phyloP scores from a whole-genome alignment of 495 filamentous ascomycete species.

The Aspergillus incahuasiensis region DNA sequence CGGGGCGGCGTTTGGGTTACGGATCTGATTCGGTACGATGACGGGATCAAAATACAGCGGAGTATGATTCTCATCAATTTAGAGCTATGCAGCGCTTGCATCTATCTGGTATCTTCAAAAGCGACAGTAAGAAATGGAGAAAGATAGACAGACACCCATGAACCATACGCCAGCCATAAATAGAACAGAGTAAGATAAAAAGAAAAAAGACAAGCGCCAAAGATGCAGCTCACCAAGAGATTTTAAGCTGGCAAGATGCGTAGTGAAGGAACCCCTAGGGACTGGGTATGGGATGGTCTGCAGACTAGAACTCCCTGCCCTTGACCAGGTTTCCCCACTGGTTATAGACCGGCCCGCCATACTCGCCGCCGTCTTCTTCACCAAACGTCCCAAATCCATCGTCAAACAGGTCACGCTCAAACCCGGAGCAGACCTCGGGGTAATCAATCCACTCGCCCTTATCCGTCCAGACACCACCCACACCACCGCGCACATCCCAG shows the following conservation, averaged over 20 bases:
- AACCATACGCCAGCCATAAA: conserved; percentile 8
- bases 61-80: conserved; percentile 1
- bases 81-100: not conserved
- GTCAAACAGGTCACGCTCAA: conserved; percentile 48
- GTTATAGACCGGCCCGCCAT: conserved; percentile 54
- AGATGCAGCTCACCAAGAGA: not conserved
- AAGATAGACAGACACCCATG: not conserved
- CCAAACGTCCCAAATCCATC: conserved; percentile 39
- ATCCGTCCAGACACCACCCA: conserved; percentile 59
- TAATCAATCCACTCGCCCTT: conserved; percentile 49
- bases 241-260: not conserved
- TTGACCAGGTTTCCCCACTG: conserved; percentile 37
- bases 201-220: not conserved
- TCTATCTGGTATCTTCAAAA: conserved; percentile 12
- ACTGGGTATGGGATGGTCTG: too few relatives aligned
- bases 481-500: conserved; percentile 53
- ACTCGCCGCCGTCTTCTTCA: conserved; percentile 61
- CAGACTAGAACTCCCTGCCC: conserved; percentile 30
- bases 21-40: not conserved
- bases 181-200: not conserved
- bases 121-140: not conserved
- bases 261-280: not conserved
- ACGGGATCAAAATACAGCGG: not conserved
- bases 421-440: conserved; percentile 49
- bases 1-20: not conserved